Percentiles rank a stretch among this genome's conserved stretches.
phyloP scores from a whole-genome alignment of 495 filamentous ascomycete genomes.

The Penicillium atrosanguineum region DNA sequence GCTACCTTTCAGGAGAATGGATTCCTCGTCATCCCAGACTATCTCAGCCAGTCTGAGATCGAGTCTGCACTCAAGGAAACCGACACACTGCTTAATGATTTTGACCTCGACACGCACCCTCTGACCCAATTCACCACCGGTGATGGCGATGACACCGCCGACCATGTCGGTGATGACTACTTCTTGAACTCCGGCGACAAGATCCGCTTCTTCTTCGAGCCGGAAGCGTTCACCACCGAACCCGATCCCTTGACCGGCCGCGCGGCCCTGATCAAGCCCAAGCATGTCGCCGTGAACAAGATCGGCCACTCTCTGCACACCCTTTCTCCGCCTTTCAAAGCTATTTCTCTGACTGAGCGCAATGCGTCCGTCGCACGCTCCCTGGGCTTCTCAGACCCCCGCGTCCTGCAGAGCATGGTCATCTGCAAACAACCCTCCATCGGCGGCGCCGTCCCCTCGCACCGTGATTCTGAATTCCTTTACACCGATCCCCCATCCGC shows the following conservation, averaged over 20 bases:
- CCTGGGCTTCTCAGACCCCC: constrained; percentile 72
- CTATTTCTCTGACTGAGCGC: constrained; percentile 51
- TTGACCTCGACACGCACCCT: constrained; percentile 77
- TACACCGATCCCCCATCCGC: constrained; percentile 90
- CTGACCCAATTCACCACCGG: constrained; percentile 92
- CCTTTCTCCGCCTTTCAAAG: constrained; percentile 67
- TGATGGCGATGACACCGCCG: constrained; percentile 45
- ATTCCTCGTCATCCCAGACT: constrained; percentile 84
- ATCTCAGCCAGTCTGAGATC: constrained; percentile 63
- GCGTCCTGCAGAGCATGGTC: constrained; percentile 87
- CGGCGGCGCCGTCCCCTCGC: constrained; percentile 79
- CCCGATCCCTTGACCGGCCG: constrained; percentile 46
- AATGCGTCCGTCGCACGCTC: constrained; percentile 66
- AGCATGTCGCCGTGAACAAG: constrained; percentile 85
- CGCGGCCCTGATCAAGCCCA: constrained; percentile 63
- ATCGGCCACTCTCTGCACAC: constrained; percentile 89
- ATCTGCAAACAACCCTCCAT: constrained; percentile 99
- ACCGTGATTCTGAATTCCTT: constrained; percentile 89
- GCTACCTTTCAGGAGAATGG: constrained; percentile 73
- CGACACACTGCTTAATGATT: constrained; percentile 65
- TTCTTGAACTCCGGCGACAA: constrained; percentile 88
- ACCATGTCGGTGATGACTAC: constrained; percentile 92
- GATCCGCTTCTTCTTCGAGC: constrained; percentile 95
- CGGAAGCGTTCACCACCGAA: constrained; percentile 50
- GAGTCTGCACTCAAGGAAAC: constrained; percentile 70